Conservation (phyloP, 2,329 filamentous ascomycete species). For the Fusarium devonianum region DNA sequence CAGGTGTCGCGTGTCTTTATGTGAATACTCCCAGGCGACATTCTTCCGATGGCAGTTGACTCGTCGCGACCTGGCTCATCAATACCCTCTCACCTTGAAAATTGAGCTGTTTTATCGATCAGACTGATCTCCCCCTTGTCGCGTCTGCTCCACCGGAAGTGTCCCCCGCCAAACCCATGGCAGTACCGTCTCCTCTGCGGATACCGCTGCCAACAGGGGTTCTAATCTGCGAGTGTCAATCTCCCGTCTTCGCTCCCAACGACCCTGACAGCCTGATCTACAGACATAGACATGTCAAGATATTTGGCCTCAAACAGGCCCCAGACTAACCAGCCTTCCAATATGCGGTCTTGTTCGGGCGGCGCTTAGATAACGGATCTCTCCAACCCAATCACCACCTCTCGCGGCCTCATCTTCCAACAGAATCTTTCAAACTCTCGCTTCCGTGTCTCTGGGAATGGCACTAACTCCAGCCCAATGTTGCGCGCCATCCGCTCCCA, state of each 20-base stretch:
- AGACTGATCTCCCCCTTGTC: constrained; percentile 20
- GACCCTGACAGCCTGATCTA: no score
- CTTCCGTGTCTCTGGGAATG: background rate
- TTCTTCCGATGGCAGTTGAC: background rate
- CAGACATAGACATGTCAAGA: no score
- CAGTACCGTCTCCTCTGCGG: constrained; percentile 24
- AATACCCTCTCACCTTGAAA: no score
- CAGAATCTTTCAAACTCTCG: background rate
- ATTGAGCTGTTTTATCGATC: no score
- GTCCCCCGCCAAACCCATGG: constrained; percentile 27
- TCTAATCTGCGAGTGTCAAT: constrained; percentile 29
- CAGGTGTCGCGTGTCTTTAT: background rate
- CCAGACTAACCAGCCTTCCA: background rate
- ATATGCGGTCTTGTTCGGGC: background rate
- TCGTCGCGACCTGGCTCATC: constrained; percentile 7
- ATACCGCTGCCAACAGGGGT: constrained; percentile 18
- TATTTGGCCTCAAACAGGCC: no score
- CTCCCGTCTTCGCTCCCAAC: constrained; percentile 17
- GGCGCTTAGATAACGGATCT: background rate
- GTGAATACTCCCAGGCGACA: background rate
- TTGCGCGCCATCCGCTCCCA: constrained; percentile 11
- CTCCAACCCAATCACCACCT: background rate
- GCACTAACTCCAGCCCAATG: constrained; percentile 3
- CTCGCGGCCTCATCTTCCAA: background rate
- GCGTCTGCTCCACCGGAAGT: constrained; percentile 27